Conservation (phyloP, 495 filamentous ascomycete species). For the Aspergillus heteromorphus region DNA sequence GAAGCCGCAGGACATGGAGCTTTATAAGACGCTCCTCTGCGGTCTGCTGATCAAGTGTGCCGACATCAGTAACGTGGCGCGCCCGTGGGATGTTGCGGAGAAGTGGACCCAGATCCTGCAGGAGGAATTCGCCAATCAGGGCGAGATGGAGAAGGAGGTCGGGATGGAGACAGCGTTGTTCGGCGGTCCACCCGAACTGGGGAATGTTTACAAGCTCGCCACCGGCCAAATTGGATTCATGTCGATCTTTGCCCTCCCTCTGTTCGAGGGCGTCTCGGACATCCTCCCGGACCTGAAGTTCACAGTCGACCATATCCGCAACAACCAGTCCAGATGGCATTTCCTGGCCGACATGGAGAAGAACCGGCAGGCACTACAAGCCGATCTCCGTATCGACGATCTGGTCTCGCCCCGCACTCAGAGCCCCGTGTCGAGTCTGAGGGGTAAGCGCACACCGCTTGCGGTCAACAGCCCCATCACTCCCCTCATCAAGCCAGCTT, state of each 20-base stretch:
- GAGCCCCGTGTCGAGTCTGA: slow-evolving; percentile 23
- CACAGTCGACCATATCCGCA: slow-evolving; percentile 70
- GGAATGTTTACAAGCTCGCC: slow-evolving; percentile 74
- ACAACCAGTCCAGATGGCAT: slow-evolving; percentile 71
- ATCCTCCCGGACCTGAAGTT: slow-evolving; percentile 79
- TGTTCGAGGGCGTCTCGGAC: slow-evolving; percentile 81
- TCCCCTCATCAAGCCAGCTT: slow-evolving; percentile 1
- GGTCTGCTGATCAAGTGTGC: slow-evolving; percentile 94
- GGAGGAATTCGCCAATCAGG: slow-evolving; percentile 90
- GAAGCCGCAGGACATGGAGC: slow-evolving; percentile 62
- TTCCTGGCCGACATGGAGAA: slow-evolving; percentile 53
- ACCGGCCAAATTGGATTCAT: slow-evolving; percentile 91
- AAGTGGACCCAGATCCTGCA: slow-evolving; percentile 88
- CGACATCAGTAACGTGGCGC: slow-evolving; percentile 96
- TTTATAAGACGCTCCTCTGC: slow-evolving; percentile 73
- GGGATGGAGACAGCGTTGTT: slow-evolving; percentile 82
- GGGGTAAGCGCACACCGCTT: slow-evolving; percentile 6
- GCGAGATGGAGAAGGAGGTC: slow-evolving; percentile 82
- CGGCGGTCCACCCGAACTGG: slow-evolving; percentile 73
- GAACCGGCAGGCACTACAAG: slow-evolving; percentile 23
- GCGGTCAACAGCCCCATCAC: background rate
- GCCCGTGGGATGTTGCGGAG: slow-evolving; percentile 72
- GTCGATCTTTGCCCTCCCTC: slow-evolving; percentile 85
- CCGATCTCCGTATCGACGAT: slow-evolving; percentile 19
- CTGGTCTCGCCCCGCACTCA: slow-evolving; percentile 36